Evolutionary conservation across 768 basidiomycete genomes (phyloP).

Genomic region (Lactarius indigo): DNA sequence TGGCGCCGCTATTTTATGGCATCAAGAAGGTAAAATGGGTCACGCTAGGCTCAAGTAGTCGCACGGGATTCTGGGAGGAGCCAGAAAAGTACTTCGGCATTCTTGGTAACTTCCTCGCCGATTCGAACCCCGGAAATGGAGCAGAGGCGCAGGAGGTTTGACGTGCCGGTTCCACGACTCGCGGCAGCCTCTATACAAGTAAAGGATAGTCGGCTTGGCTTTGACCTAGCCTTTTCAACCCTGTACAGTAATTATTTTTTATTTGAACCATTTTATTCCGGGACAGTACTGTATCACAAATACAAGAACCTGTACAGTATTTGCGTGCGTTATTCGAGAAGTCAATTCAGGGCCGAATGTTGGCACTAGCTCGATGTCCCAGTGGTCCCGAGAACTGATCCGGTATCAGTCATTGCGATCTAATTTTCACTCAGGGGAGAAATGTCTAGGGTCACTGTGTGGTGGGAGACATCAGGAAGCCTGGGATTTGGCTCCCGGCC

Average conservation of each 20-base stretch:
- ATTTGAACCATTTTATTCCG: no score
- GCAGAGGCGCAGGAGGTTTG: neutral
- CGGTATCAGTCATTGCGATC: neutral
- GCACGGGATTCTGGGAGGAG: conserved; percentile 26
- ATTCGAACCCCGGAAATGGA: neutral
- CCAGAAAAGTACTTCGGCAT: conserved; percentile 21
- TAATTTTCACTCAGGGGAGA: no score
- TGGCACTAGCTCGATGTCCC: neutral
- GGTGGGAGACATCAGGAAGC: neutral
- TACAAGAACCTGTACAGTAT: neutral
- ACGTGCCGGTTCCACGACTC: neutral
- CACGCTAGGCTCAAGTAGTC: conserved; percentile 22
- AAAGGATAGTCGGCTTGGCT: neutral
- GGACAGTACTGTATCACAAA: no score
- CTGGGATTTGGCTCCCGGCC: neutral
- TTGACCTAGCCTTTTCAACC: neutral
- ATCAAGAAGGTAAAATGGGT: neutral
- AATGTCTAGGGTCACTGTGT: neutral
- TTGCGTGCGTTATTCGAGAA: neutral
- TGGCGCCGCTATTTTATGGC: conserved; percentile 8
- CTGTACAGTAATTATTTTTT: neutral
- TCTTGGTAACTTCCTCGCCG: conserved; percentile 19
- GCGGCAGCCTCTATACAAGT: neutral
- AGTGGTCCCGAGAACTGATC: neutral
- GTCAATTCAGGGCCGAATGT: neutral